Evolutionary conservation across 345 rosid species (phyloP).

Genomic region (Aegle marmelos): DNA sequence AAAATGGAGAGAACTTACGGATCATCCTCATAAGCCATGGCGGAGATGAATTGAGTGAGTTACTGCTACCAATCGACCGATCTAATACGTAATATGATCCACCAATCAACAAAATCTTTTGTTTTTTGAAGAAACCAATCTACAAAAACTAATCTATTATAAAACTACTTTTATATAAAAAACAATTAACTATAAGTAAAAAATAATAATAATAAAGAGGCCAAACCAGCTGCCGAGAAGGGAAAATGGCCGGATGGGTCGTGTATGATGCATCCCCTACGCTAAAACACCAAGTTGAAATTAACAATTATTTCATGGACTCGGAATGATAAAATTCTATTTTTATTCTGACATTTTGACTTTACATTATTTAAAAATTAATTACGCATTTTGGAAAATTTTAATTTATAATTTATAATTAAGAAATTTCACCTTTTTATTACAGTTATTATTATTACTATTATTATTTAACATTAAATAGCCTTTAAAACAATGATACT

Average conservation of each 20-base stretch:
- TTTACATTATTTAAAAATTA: no score
- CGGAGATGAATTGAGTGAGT: not conserved
- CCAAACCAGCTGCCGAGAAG: not conserved
- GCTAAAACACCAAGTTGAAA: not conserved
- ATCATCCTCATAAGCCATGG: conserved; percentile 75
- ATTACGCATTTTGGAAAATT: not conserved
- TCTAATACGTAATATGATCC: no score
- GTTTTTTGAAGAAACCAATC: no score
- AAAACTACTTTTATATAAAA: no score
- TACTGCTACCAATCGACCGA: not conserved
- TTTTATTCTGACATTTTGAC: no score
- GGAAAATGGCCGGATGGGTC: not conserved
- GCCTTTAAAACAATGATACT: no score
- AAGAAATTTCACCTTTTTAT: no score
- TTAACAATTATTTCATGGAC: not conserved
- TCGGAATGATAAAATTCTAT: not conserved
- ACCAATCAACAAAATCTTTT: no score
- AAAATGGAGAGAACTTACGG: conserved; percentile 50
- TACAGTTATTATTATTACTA: no score
- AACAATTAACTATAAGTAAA: not conserved
- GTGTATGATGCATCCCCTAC: not conserved
- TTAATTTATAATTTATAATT: no score
- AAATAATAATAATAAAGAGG: no score
- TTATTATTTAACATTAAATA: no score
- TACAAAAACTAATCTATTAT: not conserved